Conservation (phyloP, 2,329 filamentous ascomycete species). For the Drechslerella stenobrocha region DNA sequence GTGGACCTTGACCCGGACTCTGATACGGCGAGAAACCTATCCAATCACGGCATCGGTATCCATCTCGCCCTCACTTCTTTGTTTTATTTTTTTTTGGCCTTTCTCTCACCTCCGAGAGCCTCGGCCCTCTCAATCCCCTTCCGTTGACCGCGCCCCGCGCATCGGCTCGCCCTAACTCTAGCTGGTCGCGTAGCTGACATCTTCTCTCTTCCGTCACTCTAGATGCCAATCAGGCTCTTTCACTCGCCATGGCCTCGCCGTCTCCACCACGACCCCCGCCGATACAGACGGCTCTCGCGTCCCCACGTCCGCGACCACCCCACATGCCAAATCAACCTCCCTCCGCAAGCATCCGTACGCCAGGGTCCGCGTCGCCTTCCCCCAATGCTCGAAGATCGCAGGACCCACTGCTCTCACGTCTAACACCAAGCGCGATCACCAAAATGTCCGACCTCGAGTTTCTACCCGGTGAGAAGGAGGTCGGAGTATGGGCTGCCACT, state of each 20-base stretch:
- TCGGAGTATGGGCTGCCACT: conserved; percentile 70
- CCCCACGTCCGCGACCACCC: conserved; percentile 12
- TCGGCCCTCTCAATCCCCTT: neutral
- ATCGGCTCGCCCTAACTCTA: neutral
- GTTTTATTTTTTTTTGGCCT: neutral
- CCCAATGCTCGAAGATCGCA: conserved; percentile 31
- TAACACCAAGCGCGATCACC: conserved; percentile 51
- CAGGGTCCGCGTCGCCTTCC: conserved; percentile 21
- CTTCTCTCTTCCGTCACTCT: neutral
- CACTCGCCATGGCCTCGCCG: conserved; percentile 9
- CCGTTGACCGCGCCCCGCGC: neutral
- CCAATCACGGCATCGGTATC: conserved; percentile 11
- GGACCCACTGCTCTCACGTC: conserved; percentile 51
- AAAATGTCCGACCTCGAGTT: conserved; percentile 51
- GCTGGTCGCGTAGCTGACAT: neutral
- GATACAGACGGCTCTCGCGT: conserved; percentile 23
- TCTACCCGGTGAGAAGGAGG: conserved; percentile 64
- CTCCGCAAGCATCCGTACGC: neutral
- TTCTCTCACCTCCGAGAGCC: neutral
- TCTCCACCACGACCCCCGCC: conserved; percentile 13
- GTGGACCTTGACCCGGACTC: neutral
- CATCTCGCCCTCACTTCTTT: neutral
- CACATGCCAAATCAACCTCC: conserved; percentile 5
- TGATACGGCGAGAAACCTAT: neutral
- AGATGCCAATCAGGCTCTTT: neutral